Percentiles rank a stretch among this genome's conserved stretches.
Evolutionary conservation across 2,329 filamentous ascomycete genomes (phyloP).

Genomic region (Pyrenophora graminea): DNA sequence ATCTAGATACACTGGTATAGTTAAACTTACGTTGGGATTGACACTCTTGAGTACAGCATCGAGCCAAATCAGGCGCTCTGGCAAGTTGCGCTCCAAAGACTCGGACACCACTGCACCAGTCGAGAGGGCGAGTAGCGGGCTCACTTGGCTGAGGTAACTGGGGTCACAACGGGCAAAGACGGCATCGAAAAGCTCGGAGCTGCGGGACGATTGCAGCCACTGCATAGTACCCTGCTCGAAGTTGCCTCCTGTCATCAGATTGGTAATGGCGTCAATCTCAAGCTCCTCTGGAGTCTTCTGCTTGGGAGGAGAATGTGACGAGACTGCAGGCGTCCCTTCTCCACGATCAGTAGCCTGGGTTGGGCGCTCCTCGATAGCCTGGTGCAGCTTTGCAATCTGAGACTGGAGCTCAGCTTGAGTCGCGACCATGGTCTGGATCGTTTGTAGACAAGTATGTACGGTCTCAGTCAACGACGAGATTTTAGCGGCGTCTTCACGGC

Average conservation of each 20-base stretch:
- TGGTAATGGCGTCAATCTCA: slow-evolving; percentile 66
- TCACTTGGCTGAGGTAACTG: slow-evolving; percentile 58
- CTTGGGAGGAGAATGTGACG: slow-evolving; percentile 46
- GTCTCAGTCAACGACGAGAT: slow-evolving; percentile 73
- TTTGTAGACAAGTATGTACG: slow-evolving; percentile 68
- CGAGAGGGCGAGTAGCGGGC: slow-evolving; percentile 63
- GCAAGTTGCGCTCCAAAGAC: slow-evolving; percentile 57
- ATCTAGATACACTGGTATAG: neutral
- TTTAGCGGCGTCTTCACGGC: slow-evolving; percentile 63
- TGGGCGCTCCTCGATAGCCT: slow-evolving; percentile 43
- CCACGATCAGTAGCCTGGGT: slow-evolving; percentile 10
- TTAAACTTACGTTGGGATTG: slow-evolving; percentile 55
- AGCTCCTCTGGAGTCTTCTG: slow-evolving; percentile 56
- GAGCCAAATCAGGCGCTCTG: slow-evolving; percentile 63
- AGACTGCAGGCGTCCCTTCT: slow-evolving; percentile 31
- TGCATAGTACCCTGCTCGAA: slow-evolving; percentile 54
- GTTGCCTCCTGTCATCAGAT: slow-evolving; percentile 62
- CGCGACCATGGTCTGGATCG: slow-evolving; percentile 70
- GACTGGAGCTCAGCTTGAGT: slow-evolving; percentile 71
- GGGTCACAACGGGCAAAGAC: slow-evolving; percentile 64
- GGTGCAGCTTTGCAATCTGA: slow-evolving; percentile 51
- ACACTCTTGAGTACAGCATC: slow-evolving; percentile 59
- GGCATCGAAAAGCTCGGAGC: slow-evolving; percentile 64
- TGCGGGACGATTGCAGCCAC: slow-evolving; percentile 66
- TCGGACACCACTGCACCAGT: slow-evolving; percentile 66